Percentiles rank a stretch among this genome's conserved stretches.
Conservation (phyloP, 768 basidiomycete genomes). For the Tylopilus vinaceipallidus region DNA sequence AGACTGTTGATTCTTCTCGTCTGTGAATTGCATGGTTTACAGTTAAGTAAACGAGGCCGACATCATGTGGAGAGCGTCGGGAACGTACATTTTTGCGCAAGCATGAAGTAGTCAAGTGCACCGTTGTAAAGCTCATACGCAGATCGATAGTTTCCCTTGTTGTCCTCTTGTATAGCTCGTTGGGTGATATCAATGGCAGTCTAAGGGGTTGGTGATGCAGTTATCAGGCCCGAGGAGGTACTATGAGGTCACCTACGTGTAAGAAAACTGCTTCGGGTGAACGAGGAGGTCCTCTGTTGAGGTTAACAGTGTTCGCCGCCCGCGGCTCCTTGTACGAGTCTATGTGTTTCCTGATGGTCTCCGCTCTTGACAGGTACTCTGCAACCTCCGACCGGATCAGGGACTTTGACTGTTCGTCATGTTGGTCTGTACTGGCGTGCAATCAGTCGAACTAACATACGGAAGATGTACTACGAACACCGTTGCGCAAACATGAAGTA, state of each 20-base stretch:
- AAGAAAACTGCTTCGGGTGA: constrained; percentile 18
- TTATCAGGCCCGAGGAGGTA: background rate
- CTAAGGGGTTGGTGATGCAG: constrained; percentile 30
- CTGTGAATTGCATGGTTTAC: constrained; percentile 1
- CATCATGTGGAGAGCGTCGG: background rate
- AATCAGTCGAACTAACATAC: constrained; percentile 3
- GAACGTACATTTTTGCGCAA: constrained; percentile 78
- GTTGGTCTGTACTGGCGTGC: constrained; percentile 49
- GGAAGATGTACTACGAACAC: constrained; percentile 44
- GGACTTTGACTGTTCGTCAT: constrained; percentile 84
- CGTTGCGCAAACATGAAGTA: constrained; percentile 97
- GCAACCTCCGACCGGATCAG: constrained; percentile 82
- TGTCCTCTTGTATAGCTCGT: constrained; percentile 85
- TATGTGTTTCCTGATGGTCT: constrained; percentile 83
- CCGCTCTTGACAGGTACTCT: constrained; percentile 88
- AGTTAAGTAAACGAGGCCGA: background rate
- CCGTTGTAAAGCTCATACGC: constrained; percentile 93
- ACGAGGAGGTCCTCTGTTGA: constrained; percentile 4
- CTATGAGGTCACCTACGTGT: constrained; percentile 6
- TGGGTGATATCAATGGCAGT: constrained; percentile 86
- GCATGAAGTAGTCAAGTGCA: constrained; percentile 95
- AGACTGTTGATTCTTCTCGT: constrained; percentile 91
- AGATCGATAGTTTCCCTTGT: constrained; percentile 84
- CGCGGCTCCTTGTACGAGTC: constrained; percentile 4
- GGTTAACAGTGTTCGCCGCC: background rate